A percentile compares a stretch with the other conserved stretches of the same genome.
These are phyloP conservation scores for Parafenestella ontariensis DNA, from an alignment of 2,329 filamentous ascomycete genomes.

Conservation along the genomic window DNA sequence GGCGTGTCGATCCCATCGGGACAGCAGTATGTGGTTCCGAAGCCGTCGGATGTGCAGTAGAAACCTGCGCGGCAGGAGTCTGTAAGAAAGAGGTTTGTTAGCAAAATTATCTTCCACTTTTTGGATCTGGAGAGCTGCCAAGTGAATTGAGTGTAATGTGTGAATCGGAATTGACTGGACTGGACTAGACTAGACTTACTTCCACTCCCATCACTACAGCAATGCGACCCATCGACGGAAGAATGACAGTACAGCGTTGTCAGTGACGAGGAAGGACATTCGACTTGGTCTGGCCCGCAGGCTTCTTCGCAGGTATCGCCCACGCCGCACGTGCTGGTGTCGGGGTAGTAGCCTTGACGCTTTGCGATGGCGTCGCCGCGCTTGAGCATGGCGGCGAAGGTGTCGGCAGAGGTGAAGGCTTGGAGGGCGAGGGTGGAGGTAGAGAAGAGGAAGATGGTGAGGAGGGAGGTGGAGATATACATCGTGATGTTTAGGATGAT, in stretches of 20 bases:
- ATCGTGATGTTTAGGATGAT: constrained; percentile 28
- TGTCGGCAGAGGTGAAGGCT: constrained; percentile 46
- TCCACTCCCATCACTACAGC: constrained; percentile 65
- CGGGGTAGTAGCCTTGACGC: constrained; percentile 55
- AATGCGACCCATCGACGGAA: constrained; percentile 58
- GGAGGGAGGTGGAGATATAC: constrained; percentile 33
- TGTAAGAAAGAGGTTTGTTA: too few relatives aligned
- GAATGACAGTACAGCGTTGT: constrained; percentile 65
- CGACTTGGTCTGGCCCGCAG: constrained; percentile 59
- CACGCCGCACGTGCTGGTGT: constrained; percentile 57
- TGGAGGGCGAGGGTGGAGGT: constrained; percentile 24
- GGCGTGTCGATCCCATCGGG: constrained; percentile 62
- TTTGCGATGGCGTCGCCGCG: constrained; percentile 32
- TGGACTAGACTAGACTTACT: too few relatives aligned
- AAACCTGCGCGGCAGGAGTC: constrained; percentile 68
- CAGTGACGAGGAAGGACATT: constrained; percentile 59
- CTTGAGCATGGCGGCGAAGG: constrained; percentile 52
- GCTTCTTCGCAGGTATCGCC: constrained; percentile 63
- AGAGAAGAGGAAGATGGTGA: constrained; percentile 31
- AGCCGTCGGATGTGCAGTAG: constrained; percentile 66
- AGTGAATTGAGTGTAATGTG: too few relatives aligned
- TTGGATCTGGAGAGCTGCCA: too few relatives aligned
- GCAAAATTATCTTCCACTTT: too few relatives aligned
- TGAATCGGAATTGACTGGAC: too few relatives aligned
- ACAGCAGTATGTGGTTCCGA: constrained; percentile 66